Evolutionary conservation across 306 rosid species (phyloP).

Genomic region (Astragalus membranaceus): DNA sequence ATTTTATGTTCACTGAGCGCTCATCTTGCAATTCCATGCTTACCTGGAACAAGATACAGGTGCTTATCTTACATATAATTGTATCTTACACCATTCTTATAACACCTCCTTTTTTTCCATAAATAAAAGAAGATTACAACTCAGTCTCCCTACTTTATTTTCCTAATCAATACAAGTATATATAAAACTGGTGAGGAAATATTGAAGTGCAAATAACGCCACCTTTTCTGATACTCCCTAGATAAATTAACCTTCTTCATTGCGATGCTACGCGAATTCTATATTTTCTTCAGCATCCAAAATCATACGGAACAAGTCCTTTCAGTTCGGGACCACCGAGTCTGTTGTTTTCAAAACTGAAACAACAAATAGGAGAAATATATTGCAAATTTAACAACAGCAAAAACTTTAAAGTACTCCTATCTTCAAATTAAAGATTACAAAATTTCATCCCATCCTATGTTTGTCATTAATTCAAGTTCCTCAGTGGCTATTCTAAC

Average conservation of each 20-base stretch:
- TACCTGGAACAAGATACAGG: no score
- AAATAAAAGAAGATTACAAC: background rate
- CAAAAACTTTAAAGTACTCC: background rate
- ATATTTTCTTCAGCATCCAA: constrained; percentile 59
- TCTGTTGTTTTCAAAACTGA: constrained; percentile 73
- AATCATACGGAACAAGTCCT: constrained; percentile 82
- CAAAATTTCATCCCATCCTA: constrained; percentile 1
- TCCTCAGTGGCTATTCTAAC: background rate
- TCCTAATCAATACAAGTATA: background rate
- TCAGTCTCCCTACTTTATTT: background rate
- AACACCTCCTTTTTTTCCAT: background rate
- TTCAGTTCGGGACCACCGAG: constrained; percentile 83
- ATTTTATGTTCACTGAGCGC: no score
- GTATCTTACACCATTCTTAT: background rate
- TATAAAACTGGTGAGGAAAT: background rate
- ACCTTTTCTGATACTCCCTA: constrained; percentile 13
- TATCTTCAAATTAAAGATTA: background rate
- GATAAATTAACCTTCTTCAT: constrained; percentile 4
- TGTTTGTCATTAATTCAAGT: background rate
- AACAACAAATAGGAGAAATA: constrained; percentile 10
- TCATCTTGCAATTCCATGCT: no score
- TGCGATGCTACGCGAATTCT: background rate
- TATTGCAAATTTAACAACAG: background rate
- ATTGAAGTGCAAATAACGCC: constrained; percentile 6
- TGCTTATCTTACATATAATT: background rate